Evolutionary conservation across 2,329 filamentous ascomycete species (phyloP), one percentile per base, ranked within the genome.

Genomic region (Orbilia brochopaga): DNA sequence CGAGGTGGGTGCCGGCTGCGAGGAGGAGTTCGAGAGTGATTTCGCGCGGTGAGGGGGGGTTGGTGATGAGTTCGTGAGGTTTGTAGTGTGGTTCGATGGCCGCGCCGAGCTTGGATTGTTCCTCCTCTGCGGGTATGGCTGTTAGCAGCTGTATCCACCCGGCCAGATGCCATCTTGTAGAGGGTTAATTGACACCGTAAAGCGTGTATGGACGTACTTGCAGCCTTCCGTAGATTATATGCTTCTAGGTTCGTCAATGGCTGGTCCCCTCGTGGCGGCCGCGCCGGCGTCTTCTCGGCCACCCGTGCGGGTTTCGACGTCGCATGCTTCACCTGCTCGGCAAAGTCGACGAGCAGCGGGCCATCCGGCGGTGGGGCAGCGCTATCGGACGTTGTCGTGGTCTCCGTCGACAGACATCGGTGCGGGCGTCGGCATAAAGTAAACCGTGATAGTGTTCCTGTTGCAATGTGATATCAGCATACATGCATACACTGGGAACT

Each of bases 21-120:
- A 96, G 88, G 74, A 99, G 86, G 73, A 96, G 85, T 82, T 97
- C 92, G 69, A 99, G 87, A 53, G 92, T 92, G 73, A 97, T 85
- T 77, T 97, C 90, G 78, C 88, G 84, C 23, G 91, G 88, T 42
- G 81, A 81, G 0, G 92, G 92, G 2, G 94, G 92, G 78, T 91
- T 84, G 67, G 81, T 82, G 74, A 92, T 82, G 61, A 95, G 81
- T 62, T 86, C 82, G 75, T 85, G 83, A 2, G 90, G 89, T 70
- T 85, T 79, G 80, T 93, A 92, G 69, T 85, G 83, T 46, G 82
- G 81, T 63, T 75, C 75, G 46, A 82, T 48, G 13, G n/a, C 58
- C n/a, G 73, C 62, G 30, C 75, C 75, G 52, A 77, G 63, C 46
- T 67, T 67, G 35, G 64, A 73, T 32, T 63, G 74, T 21, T 63